Percentiles rank a stretch among this genome's conserved stretches.
phyloP scores from a whole-genome alignment of 2,329 filamentous ascomycete species.

The Pseudocercospora vitis region DNA sequence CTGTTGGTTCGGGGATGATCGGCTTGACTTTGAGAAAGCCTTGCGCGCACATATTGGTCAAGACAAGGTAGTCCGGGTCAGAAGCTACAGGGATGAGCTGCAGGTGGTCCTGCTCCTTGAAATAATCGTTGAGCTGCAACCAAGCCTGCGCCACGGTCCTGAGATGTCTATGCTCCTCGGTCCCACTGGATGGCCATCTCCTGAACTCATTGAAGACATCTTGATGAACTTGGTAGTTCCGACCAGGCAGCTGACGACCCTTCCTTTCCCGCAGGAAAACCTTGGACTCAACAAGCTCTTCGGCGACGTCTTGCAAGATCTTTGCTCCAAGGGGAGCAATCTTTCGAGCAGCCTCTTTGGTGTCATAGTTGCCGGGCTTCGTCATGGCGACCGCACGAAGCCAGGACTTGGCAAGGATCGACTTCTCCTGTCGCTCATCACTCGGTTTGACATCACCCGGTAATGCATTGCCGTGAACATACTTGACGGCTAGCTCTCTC shows the following conservation, averaged over 20 bases:
- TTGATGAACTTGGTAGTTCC: constrained; percentile 64
- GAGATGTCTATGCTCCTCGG: constrained; percentile 31
- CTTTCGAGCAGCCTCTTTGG: constrained; percentile 43
- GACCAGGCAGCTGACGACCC: constrained; percentile 58
- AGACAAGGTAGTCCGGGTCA: constrained; percentile 66
- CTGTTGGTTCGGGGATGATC: constrained; percentile 60
- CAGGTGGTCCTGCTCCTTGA: constrained; percentile 39
- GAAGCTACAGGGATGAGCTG: constrained; percentile 57
- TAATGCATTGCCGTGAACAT: constrained; percentile 21
- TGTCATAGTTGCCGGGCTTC: constrained; percentile 42
- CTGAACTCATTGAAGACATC: constrained; percentile 58
- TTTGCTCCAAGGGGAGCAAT: constrained; percentile 38
- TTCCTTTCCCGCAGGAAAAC: constrained; percentile 63
- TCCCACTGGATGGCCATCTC: constrained; percentile 50
- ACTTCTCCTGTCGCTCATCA: constrained; percentile 21
- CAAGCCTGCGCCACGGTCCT: constrained; percentile 31
- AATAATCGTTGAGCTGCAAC: constrained; percentile 36
- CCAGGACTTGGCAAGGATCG: constrained; percentile 45
- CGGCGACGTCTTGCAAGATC: constrained; percentile 51
- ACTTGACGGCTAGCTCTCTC: constrained; percentile 21
- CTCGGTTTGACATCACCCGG: constrained; percentile 14
- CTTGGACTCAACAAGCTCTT: constrained; percentile 53
- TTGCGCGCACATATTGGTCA: constrained; percentile 64
- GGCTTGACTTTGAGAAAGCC: constrained; percentile 58
- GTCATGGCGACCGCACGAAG: constrained; percentile 48